Percentiles rank a stretch among this genome's conserved stretches.
Conservation (phyloP, 371 early-diverging fungal genomes). For the Entomophthora muscae region DNA sequence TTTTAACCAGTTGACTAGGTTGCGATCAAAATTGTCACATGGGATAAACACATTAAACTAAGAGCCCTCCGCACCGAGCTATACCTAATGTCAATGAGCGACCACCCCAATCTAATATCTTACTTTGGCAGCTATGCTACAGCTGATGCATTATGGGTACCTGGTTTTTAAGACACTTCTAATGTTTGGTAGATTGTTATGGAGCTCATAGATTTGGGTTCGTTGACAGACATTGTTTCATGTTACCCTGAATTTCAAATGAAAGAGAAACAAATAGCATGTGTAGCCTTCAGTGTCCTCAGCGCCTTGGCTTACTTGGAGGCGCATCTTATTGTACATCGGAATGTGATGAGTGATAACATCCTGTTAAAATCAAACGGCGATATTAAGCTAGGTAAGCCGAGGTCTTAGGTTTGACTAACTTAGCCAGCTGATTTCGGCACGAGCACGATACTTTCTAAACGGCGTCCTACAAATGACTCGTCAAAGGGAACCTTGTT, state of each 20-base stretch:
- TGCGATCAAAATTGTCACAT: slow-evolving; percentile 53
- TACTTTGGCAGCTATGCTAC: slow-evolving; percentile 45
- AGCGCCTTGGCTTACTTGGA: slow-evolving; percentile 84
- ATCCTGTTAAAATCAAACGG: slow-evolving; percentile 48
- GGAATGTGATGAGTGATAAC: slow-evolving; percentile 82
- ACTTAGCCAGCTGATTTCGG: slow-evolving; percentile 46
- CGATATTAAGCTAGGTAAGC: slow-evolving; percentile 43
- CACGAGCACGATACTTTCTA: slow-evolving; percentile 42
- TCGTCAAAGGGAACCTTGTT: slow-evolving; percentile 79
- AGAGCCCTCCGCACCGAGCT: slow-evolving; percentile 49
- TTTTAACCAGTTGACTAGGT: slow-evolving; percentile 16
- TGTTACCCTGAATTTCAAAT: slow-evolving; percentile 21
- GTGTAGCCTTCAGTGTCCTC: slow-evolving; percentile 57
- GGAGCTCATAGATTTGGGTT: slow-evolving; percentile 61
- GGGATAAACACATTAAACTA: slow-evolving; percentile 37
- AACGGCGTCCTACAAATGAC: slow-evolving; percentile 36
- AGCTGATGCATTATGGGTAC: slow-evolving; percentile 32
- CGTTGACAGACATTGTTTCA: slow-evolving; percentile 53
- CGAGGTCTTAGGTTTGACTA: slow-evolving; percentile 42
- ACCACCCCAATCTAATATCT: slow-evolving; percentile 48
- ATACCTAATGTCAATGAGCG: slow-evolving; percentile 43
- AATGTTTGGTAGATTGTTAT: slow-evolving; percentile 34
- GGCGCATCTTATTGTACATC: slow-evolving; percentile 75
- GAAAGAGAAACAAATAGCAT: slow-evolving; percentile 38
- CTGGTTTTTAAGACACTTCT: neutral